Base-by-base conservation (phyloP, 1,284 basidiomycete species). In the Lentinula novae-zelandiae region DNA sequence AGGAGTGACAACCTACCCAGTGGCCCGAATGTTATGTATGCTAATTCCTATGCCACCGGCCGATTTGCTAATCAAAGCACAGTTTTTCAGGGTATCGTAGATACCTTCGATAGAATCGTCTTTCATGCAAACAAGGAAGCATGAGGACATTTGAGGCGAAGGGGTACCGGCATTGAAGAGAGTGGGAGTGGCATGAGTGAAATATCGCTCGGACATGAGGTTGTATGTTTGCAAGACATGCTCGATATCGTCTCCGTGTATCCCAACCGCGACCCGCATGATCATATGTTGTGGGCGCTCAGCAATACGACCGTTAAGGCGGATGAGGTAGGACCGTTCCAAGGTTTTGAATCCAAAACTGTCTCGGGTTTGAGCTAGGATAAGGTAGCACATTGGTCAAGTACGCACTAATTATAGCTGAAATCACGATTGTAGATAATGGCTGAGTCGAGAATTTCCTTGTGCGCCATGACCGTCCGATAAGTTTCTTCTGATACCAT, bases 311-410 rank as follows among this genome's bases (percentile, higher is more conserved):
- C 94, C 94, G 73, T 98, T 87, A 77, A 98, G 90, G 63, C 94
- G 89, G 54, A 99, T 88, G 7, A 99, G 85, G 76, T 99, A 99
- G 3, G 96, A 98, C 42, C 97, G 91, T 78, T 99, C 97, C 38
- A 99, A 88, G 1, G 97, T 99, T 78, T 99, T 99, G 87, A 99
- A 99, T 31, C 96, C 96, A 70, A 99, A 99, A 78, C 93, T 95
- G 70, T 3, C 38, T 42, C 53, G 12, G 2, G 46, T 7, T 27
- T 56, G 22, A 56, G 40, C 17, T 12, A n/a, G 22, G 5, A 54
- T n/a, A 20, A 27, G 46, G 15, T 22, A 44, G 13, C 27, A 33
- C 12, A 20, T 13, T 2, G 15, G 33, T 1, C 44, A 31, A 51
- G 6, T 4, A 65, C 72, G 8, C 64, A 93, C 92, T 80, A 96